These are phyloP conservation scores for Rasamsonia emersonii DNA, from an alignment of 2,329 filamentous ascomycete genomes.

Conservation along the genomic window DNA sequence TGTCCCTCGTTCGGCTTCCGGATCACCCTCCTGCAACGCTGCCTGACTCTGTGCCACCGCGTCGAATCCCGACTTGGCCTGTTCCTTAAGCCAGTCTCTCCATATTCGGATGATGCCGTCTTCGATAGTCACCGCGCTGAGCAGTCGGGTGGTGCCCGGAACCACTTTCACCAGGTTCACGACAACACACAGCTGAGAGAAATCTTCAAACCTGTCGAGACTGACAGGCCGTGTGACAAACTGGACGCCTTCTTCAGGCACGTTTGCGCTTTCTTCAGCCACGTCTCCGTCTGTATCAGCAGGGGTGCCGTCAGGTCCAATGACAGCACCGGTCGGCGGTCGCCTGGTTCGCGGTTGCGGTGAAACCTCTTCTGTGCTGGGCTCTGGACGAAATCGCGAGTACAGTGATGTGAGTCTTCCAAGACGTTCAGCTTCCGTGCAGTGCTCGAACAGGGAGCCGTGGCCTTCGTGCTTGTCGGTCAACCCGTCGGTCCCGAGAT, in stretches of 20 bases:
- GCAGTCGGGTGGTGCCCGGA: conserved; percentile 52
- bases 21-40: conserved; percentile 13
- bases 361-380: conserved; percentile 40
- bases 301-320: conserved; percentile 24
- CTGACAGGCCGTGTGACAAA: conserved; percentile 51
- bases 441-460: conserved; percentile 29
- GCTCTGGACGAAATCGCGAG: conserved; percentile 60
- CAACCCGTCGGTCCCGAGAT: conserved; percentile 56
- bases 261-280: neutral
- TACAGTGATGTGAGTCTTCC: conserved; percentile 51
- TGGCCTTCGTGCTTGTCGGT: conserved; percentile 33
- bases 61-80: conserved; percentile 13
- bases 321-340: neutral
- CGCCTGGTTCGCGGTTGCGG: neutral
- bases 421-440: conserved; percentile 24
- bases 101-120: conserved; percentile 64
- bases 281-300: conserved; percentile 16
- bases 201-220: conserved; percentile 62
- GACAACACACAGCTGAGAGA: conserved; percentile 63
- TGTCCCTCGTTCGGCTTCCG: conserved; percentile 13
- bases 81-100: conserved; percentile 59
- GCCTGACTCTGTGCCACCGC: conserved; percentile 5
- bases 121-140: conserved; percentile 56
- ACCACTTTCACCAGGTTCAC: conserved; percentile 61
- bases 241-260: neutral